A percentile compares a stretch with the other conserved stretches of the same genome.
Conservation (phyloP, 148 eudicot species). For the Vaccinium myrtillus region DNA sequence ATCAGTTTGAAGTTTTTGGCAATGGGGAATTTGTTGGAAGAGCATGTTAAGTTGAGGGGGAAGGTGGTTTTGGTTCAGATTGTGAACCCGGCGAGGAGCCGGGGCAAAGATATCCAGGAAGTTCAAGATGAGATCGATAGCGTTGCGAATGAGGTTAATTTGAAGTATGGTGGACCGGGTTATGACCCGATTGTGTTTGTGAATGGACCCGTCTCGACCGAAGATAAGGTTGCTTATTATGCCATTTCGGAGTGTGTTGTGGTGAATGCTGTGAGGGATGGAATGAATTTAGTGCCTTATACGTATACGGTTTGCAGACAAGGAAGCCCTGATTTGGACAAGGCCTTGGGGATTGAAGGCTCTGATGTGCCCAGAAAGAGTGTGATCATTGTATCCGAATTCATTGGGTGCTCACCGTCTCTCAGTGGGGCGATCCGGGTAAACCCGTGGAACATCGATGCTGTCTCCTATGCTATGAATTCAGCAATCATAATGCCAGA, state of each 20-base stretch:
- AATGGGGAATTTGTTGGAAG: conserved; percentile 51
- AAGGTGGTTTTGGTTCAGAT: conserved; percentile 71
- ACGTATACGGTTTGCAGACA: conserved; percentile 69
- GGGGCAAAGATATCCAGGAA: conserved; percentile 74
- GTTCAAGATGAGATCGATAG: conserved; percentile 46
- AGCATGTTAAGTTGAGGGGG: conserved; percentile 50
- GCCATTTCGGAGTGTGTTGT: conserved; percentile 73
- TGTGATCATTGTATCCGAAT: conserved; percentile 75
- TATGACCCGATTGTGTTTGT: conserved; percentile 76
- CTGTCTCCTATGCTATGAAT: conserved; percentile 58
- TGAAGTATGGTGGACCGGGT: conserved; percentile 45
- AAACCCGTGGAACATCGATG: conserved; percentile 77
- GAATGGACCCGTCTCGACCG: conserved; percentile 49
- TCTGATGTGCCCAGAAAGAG: conserved; percentile 39
- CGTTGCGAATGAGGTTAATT: conserved; percentile 51
- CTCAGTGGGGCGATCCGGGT: conserved; percentile 85
- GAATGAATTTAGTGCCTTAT: conserved; percentile 87
- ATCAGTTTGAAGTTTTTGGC: conserved; percentile 77
- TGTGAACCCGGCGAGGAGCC: conserved; percentile 66
- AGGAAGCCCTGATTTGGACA: conserved; percentile 44
- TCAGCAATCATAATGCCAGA: conserved; percentile 48
- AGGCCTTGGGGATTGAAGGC: conserved; percentile 37
- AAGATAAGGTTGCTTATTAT: conserved; percentile 66
- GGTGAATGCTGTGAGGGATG: conserved; percentile 85
- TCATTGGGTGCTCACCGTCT: conserved; percentile 88